Conservation (phyloP, 352 stramenopile species). For the Phytophthora quininea region DNA sequence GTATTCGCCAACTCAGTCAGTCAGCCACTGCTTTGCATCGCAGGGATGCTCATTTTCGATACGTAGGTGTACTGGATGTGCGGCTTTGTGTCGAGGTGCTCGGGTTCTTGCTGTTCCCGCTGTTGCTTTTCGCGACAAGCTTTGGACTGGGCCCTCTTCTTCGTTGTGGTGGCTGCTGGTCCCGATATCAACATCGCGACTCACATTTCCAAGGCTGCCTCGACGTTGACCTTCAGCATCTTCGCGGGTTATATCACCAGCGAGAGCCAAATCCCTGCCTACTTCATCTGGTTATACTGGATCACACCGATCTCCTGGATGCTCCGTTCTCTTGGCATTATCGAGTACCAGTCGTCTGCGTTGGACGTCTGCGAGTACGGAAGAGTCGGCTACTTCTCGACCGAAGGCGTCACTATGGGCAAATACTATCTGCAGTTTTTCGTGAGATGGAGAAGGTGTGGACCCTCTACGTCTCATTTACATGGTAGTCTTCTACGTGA, state of each 20-base stretch:
- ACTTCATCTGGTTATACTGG: background rate
- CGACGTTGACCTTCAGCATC: constrained; percentile 7
- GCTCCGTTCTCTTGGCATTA: background rate
- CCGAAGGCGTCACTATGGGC: background rate
- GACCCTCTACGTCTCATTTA: background rate
- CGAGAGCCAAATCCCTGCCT: background rate
- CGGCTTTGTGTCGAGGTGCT: background rate
- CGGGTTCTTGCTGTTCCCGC: background rate
- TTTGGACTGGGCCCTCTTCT: constrained; percentile 3
- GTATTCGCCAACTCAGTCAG: constrained; percentile 33
- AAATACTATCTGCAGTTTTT: background rate
- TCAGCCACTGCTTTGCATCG: constrained; percentile 29
- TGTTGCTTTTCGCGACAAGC: constrained; percentile 33
- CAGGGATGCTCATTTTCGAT: constrained; percentile 66
- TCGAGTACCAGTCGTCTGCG: background rate
- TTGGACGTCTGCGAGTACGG: background rate
- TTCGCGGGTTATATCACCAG: background rate
- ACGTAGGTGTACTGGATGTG: constrained; percentile 33
- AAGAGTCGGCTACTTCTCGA: background rate
- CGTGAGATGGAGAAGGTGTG: background rate
- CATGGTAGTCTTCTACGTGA: background rate
- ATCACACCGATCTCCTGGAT: background rate
- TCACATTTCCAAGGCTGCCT: background rate
- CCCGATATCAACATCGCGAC: background rate
- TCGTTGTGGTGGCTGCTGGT: background rate